Conservation (phyloP, 2,329 filamentous ascomycete genomes). For the Curvularia spicifera region DNA sequence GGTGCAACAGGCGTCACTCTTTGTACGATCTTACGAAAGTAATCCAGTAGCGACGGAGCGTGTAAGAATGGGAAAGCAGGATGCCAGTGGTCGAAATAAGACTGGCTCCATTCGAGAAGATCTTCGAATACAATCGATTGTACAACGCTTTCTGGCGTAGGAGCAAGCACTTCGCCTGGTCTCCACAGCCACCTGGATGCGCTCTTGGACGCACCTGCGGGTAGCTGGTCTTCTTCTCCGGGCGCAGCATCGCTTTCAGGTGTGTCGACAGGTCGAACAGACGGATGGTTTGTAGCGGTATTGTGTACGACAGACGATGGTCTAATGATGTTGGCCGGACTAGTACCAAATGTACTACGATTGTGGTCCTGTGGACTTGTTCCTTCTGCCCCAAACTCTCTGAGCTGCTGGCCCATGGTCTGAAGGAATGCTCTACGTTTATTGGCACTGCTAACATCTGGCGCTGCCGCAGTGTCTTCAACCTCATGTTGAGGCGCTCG, state of each 20-base stretch:
- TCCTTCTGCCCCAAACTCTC: slow-evolving; percentile 32
- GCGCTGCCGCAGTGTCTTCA: slow-evolving; percentile 5
- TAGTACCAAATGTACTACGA: slow-evolving; percentile 27
- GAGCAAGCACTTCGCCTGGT: slow-evolving; percentile 21
- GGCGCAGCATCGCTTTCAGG: slow-evolving; percentile 27
- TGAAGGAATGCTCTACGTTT: slow-evolving; percentile 34
- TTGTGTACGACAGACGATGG: slow-evolving; percentile 16
- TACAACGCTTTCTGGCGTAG: slow-evolving; percentile 2
- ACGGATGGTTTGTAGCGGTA: slow-evolving; percentile 4
- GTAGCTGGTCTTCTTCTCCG: slow-evolving; percentile 31
- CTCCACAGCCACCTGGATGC: slow-evolving; percentile 32
- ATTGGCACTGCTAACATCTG: slow-evolving; percentile 14
- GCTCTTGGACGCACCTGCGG: slow-evolving; percentile 28
- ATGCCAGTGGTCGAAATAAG: slow-evolving; percentile 39
- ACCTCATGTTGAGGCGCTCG: slow-evolving; percentile 17
- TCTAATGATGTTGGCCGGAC: slow-evolving; percentile 16
- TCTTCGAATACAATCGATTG: slow-evolving; percentile 25
- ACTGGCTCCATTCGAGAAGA: slow-evolving; percentile 36
- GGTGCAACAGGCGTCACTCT: slow-evolving; percentile 5
- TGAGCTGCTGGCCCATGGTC: slow-evolving; percentile 37
- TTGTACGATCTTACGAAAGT: slow-evolving; percentile 20
- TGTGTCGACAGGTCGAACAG: slow-evolving; percentile 18
- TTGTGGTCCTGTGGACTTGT: slow-evolving; percentile 30
- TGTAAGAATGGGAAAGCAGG: slow-evolving; percentile 35
- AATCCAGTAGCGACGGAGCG: slow-evolving; percentile 30